Percentiles rank a stretch among this genome's conserved stretches.
Conservation (phyloP, 2,329 filamentous ascomycete genomes). For the Aspergillus pseudoviridinutans region DNA sequence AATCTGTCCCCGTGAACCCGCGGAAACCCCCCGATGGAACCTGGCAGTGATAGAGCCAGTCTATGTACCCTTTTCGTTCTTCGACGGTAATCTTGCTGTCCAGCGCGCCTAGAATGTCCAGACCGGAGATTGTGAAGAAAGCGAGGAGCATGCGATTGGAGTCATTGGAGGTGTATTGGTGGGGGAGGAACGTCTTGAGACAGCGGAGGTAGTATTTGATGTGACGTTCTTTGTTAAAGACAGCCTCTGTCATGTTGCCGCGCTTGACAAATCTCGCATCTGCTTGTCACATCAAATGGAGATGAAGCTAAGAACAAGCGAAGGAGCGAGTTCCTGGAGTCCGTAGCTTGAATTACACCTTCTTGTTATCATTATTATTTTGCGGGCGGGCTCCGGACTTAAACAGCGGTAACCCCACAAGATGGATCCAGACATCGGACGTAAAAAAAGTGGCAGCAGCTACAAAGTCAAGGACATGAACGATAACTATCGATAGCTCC, state of each 20-base stretch:
- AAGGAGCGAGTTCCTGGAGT: background rate
- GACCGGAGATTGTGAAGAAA: conserved; percentile 81
- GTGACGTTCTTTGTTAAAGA: conserved; percentile 58
- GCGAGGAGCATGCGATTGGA: conserved; percentile 85
- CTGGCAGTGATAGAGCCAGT: conserved; percentile 84
- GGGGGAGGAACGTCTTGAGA: conserved; percentile 73
- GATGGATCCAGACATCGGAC: background rate
- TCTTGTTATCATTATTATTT: conserved; percentile 6
- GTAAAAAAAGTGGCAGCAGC: background rate
- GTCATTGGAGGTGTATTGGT: conserved; percentile 81
- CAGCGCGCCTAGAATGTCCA: conserved; percentile 72
- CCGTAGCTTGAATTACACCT: background rate
- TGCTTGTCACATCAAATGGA: background rate
- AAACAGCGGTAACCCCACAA: conserved; percentile 23
- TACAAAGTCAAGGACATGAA: conserved; percentile 5
- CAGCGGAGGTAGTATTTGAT: conserved; percentile 92
- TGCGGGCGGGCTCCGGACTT: conserved; percentile 15
- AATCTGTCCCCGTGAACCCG: conserved; percentile 69
- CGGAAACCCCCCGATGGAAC: conserved; percentile 84
- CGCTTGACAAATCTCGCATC: background rate
- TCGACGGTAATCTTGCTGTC: conserved; percentile 50
- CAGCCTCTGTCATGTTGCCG: conserved; percentile 24
- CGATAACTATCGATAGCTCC: conserved; percentile 2
- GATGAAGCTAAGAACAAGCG: background rate
- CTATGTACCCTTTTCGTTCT: conserved; percentile 55